Conservation (phyloP, 2,329 filamentous ascomycete species). For the Curvularia hawaiiensis region DNA sequence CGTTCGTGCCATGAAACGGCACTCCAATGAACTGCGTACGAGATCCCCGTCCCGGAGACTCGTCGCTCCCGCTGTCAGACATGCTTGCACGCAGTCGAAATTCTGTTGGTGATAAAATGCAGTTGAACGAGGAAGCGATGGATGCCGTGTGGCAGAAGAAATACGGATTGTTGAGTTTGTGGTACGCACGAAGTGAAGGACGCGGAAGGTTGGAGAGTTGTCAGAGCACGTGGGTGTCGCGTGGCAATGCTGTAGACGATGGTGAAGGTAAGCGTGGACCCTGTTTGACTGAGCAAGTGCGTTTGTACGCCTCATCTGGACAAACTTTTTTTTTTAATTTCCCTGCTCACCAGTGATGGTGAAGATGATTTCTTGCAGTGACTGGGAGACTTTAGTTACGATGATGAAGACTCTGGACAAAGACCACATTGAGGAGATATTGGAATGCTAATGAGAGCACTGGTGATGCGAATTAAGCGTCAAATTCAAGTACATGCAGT, state of each 20-base stretch:
- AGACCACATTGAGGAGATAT: background rate
- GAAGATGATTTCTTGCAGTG: too few species aligned
- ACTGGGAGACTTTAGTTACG: too few species aligned
- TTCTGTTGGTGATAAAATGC: constrained; percentile 2
- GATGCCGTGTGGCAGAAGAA: background rate
- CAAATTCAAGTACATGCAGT: too few species aligned
- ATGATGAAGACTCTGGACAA: too few species aligned
- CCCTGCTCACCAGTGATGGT: too few species aligned
- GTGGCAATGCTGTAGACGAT: background rate
- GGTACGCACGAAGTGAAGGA: background rate
- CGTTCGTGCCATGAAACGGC: background rate
- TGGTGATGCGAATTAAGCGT: too few species aligned
- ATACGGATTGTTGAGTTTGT: background rate
- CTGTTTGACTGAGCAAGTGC: background rate
- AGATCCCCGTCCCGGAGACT: background rate
- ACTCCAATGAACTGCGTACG: background rate
- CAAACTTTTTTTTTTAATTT: background rate
- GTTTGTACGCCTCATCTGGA: background rate
- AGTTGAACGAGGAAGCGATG: constrained; percentile 11
- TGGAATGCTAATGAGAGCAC: background rate
- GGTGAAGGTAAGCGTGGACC: background rate
- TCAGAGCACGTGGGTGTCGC: background rate
- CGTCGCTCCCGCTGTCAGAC: constrained; percentile 6
- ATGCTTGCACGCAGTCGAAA: constrained; percentile 15
- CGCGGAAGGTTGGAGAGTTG: background rate